Evolutionary conservation across 2,329 filamentous ascomycete species (phyloP).

Genomic region (Alternaria sp.): DNA sequence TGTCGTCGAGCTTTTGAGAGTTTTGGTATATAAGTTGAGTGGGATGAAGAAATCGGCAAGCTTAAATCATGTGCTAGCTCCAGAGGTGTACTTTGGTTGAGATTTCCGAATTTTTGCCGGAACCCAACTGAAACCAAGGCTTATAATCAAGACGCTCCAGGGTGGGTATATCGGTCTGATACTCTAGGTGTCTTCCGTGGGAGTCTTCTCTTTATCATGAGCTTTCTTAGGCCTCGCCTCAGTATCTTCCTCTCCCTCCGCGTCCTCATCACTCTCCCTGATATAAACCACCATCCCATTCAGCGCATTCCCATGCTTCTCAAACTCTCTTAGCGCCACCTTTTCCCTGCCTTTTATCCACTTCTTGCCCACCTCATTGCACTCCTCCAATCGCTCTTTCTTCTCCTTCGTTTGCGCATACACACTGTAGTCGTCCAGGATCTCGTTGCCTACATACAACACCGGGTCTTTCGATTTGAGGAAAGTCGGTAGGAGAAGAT

Average conservation of each 20-base stretch:
- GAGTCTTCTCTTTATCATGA: rapidly evolving
- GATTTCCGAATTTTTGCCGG: neutral
- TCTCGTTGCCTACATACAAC: constrained; percentile 47
- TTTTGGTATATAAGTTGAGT: no score
- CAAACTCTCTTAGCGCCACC: constrained; percentile 33
- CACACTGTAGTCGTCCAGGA: constrained; percentile 36
- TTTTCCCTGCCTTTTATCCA: constrained; percentile 28
- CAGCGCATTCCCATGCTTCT: constrained; percentile 38
- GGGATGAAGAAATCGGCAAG: no score
- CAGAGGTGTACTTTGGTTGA: neutral
- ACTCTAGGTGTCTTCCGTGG: neutral
- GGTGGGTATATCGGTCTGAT: neutral
- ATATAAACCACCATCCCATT: constrained; percentile 44
- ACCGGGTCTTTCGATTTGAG: constrained; percentile 35
- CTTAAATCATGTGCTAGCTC: no score
- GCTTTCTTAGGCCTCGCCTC: neutral
- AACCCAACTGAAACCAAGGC: neutral
- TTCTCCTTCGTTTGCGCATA: constrained; percentile 36
- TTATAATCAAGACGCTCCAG: neutral
- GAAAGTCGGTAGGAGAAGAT: constrained; percentile 40
- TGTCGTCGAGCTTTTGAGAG: no score
- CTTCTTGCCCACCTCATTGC: constrained; percentile 34
- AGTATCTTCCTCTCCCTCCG: neutral
- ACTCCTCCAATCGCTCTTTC: constrained; percentile 29
- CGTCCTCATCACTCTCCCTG: neutral